Evolutionary conservation across 2,329 filamentous ascomycete species (phyloP).

Genomic region (Sarocladiaceae sp.): DNA sequence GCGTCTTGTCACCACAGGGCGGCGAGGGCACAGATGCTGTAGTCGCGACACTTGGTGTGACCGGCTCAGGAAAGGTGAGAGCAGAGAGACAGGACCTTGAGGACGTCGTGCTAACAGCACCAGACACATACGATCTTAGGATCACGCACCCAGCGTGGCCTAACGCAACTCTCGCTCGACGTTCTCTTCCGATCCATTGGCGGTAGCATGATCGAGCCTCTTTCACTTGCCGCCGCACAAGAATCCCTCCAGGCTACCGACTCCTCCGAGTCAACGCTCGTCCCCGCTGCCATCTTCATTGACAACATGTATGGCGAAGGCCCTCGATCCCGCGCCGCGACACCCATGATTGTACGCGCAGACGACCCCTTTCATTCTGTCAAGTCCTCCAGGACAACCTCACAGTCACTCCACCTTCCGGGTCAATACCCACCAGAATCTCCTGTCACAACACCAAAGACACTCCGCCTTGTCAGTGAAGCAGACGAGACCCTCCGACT

Average conservation of each 20-base stretch:
- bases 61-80: conserved; percentile 86
- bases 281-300: conserved; percentile 68
- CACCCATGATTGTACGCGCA: conserved; percentile 59
- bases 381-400: conserved; percentile 15
- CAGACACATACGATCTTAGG: conserved; percentile 95
- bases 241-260: conserved; percentile 72
- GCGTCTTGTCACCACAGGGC: conserved; percentile 66
- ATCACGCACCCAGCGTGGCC: conserved; percentile 74
- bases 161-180: conserved; percentile 88
- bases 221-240: conserved; percentile 54
- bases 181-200: conserved; percentile 79
- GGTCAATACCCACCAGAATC: conserved; percentile 19
- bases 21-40: conserved; percentile 82
- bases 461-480: conserved; percentile 37
- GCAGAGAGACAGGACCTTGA: not conserved
- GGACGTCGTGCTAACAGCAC: not conserved
- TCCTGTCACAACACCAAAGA: conserved; percentile 29
- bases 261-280: conserved; percentile 71
- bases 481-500: conserved; percentile 17
- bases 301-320: conserved; percentile 71
- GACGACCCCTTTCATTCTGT: conserved; percentile 21
- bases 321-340: conserved; percentile 60
- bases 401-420: conserved; percentile 10
- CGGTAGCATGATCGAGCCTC: conserved; percentile 60
- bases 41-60: conserved; percentile 86